Evolutionary conservation across 108 stramenopile genomes (phyloP).

Genomic region (Nitzschia inconspicua): DNA sequence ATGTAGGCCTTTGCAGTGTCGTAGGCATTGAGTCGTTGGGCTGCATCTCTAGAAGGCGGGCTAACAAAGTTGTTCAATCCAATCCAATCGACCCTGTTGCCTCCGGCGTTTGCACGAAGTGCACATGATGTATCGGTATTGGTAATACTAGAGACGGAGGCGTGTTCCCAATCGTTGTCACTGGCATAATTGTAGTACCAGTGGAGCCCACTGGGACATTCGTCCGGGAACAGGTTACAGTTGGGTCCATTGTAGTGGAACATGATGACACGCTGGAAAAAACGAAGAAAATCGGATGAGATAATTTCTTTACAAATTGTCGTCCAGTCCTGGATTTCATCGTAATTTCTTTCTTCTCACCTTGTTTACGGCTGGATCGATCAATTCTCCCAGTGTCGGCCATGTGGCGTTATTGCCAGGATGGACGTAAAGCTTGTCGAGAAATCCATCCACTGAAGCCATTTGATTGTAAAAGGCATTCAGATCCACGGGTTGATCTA

Average conservation of each 20-base stretch:
- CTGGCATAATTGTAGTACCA: constrained; percentile 43
- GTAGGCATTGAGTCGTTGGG: constrained; percentile 34
- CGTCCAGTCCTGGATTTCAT: background rate
- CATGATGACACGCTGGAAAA: constrained; percentile 44
- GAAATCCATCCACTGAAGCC: constrained; percentile 21
- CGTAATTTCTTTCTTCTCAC: background rate
- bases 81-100: constrained; percentile 29
- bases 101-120: constrained; percentile 33
- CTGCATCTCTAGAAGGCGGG: constrained; percentile 23
- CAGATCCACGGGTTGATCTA: constrained; percentile 31
- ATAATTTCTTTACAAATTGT: background rate
- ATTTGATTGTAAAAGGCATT: constrained; percentile 23
- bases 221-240: constrained; percentile 29
- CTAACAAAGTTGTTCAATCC: constrained; percentile 58
- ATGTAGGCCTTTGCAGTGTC: constrained; percentile 28
- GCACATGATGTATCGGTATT: constrained; percentile 44
- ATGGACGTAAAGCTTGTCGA: constrained; percentile 28
- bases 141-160: constrained; percentile 30
- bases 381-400: constrained; percentile 60
- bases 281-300: background rate
- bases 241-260: constrained; percentile 62
- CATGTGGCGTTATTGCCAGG: constrained; percentile 14
- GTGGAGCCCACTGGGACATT: constrained; percentile 56
- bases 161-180: constrained; percentile 57
- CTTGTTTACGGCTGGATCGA: constrained; percentile 28